Percentiles rank a stretch among this genome's conserved stretches.
Conservation (phyloP, 2,329 filamentous ascomycete genomes). For the Berkeleyomyces rouxiae region DNA sequence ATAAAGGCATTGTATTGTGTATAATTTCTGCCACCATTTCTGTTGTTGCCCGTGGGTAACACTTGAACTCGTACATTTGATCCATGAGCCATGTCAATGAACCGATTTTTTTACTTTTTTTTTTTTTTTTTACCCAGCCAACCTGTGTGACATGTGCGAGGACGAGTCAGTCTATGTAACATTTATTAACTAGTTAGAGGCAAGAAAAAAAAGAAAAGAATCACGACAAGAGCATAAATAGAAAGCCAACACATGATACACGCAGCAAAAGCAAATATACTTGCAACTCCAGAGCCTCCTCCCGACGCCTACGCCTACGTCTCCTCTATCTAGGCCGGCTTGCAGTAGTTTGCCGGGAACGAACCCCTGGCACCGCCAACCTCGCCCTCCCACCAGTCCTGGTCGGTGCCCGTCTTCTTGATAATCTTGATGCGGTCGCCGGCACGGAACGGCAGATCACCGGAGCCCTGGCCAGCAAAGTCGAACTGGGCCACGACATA, state of each 20-base stretch:
- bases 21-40: not conserved
- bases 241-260: not conserved
- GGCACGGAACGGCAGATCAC: constrained; percentile 58
- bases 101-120: not conserved
- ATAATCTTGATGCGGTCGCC: constrained; percentile 63
- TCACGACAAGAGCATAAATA: no score
- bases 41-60: not conserved
- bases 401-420: constrained; percentile 61
- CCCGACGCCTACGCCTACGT: not conserved
- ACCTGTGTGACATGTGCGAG: not conserved
- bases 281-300: not conserved
- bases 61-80: not conserved
- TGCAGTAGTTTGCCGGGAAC: constrained; percentile 76
- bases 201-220: no score
- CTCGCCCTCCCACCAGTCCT: constrained; percentile 84
- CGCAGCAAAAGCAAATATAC: not conserved
- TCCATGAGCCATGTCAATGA: not conserved
- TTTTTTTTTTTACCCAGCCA: not conserved
- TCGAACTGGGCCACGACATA: constrained; percentile 60
- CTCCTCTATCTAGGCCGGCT: constrained; percentile 19
- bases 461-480: constrained; percentile 51
- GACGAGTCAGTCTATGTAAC: not conserved
- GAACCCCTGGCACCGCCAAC: constrained; percentile 48
- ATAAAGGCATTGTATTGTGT: not conserved
- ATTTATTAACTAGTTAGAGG: not conserved